Evolutionary conservation across 306 rosid genomes (phyloP).

Genomic region (Dalbergia cochinchinensis): DNA sequence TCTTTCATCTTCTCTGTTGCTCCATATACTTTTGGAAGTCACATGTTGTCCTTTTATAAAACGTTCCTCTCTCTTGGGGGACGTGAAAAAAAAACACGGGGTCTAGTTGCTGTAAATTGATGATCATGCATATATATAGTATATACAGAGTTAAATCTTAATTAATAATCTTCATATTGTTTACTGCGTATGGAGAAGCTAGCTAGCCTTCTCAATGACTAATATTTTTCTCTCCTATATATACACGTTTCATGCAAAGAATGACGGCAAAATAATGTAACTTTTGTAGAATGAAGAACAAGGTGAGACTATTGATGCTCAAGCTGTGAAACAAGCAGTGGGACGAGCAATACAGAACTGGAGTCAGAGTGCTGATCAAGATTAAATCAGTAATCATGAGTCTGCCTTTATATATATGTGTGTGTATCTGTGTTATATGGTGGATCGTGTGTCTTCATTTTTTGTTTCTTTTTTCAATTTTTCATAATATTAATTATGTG

Average conservation of each 20-base stretch:
- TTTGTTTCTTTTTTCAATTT: background rate
- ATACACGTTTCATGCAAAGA: background rate
- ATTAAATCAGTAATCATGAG: slow-evolving; percentile 25
- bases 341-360: slow-evolving; percentile 57
- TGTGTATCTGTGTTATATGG: background rate
- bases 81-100: slow-evolving; percentile 11
- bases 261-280: slow-evolving; percentile 2
- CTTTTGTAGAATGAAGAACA: slow-evolving; percentile 51
- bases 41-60: slow-evolving; percentile 49
- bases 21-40: slow-evolving; percentile 39
- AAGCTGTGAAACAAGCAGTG: slow-evolving; percentile 54
- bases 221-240: background rate
- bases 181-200: background rate
- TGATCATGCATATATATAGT: slow-evolving; percentile 10
- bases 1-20: background rate
- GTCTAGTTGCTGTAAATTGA: slow-evolving; percentile 16
- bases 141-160: slow-evolving; percentile 1
- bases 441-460: background rate
- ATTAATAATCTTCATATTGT: slow-evolving; percentile 32
- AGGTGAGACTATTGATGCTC: slow-evolving; percentile 54
- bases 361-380: slow-evolving; percentile 49
- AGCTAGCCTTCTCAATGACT: slow-evolving; percentile 6
- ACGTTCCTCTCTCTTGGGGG: slow-evolving; percentile 38
- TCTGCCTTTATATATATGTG: background rate
- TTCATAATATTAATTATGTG: slow-evolving; percentile 9